Evolutionary conservation across 2,329 filamentous ascomycete genomes (phyloP).

Genomic region (Aquanectria penicillioides): DNA sequence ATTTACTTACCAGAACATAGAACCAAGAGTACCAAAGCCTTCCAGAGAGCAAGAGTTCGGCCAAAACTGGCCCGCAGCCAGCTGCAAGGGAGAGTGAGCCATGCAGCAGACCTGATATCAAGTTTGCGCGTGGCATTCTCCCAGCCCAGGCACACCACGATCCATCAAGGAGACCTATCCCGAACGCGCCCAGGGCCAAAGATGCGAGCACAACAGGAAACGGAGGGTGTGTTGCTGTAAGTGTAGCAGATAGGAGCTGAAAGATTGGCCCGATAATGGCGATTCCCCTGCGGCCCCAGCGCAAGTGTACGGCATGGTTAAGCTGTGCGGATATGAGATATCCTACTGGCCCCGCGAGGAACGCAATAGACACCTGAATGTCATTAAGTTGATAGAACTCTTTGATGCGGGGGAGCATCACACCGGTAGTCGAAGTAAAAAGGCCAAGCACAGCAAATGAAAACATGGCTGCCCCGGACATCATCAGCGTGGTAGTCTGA

Average conservation of each 20-base stretch:
- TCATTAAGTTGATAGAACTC: conserved; percentile 54
- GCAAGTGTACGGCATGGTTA: conserved; percentile 51
- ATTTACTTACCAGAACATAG: neutral
- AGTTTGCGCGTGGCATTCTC: conserved; percentile 50
- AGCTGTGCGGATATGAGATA: conserved; percentile 54
- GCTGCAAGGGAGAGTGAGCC: conserved; percentile 5
- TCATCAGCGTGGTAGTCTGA: neutral
- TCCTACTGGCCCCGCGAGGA: conserved; percentile 54
- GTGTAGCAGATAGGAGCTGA: conserved; percentile 44
- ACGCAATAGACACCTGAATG: conserved; percentile 55
- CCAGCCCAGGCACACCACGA: conserved; percentile 58
- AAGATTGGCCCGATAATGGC: conserved; percentile 49
- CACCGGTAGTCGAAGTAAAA: conserved; percentile 26
- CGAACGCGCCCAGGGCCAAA: conserved; percentile 45
- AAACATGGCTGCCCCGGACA: neutral
- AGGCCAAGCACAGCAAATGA: neutral
- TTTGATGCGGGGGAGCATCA: conserved; percentile 39
- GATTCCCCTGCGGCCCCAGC: conserved; percentile 54
- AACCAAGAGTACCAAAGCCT: neutral
- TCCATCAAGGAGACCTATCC: conserved; percentile 53
- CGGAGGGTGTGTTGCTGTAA: neutral
- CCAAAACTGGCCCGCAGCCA: neutral
- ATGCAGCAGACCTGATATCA: conserved; percentile 15
- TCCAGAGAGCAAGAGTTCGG: neutral
- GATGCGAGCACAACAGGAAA: conserved; percentile 40